Percentiles rank a stretch among this genome's conserved stretches.
Conservation (phyloP, 257 asterid genomes). For the Cynanchum wilfordii region DNA sequence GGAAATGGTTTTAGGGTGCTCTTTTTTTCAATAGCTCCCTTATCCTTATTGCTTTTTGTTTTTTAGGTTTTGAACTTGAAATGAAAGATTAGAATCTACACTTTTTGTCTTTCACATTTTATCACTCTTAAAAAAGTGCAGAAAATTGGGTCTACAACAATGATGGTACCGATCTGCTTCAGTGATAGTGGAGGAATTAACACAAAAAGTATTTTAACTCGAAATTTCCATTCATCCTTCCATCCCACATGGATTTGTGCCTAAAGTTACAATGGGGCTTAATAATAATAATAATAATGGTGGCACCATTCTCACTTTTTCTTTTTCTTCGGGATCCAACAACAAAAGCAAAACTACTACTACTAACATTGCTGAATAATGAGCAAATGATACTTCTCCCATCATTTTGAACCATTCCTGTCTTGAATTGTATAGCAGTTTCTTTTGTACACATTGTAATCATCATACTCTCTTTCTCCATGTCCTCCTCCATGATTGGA, state of each 20-base stretch:
- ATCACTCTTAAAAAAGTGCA: background rate
- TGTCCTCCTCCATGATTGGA: too few species aligned
- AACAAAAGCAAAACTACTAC: background rate
- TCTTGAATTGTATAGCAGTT: too few species aligned
- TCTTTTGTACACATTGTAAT: too few species aligned
- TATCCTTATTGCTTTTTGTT: background rate
- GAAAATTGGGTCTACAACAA: background rate
- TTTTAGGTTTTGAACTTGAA: background rate
- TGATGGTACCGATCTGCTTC: background rate
- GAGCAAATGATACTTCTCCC: background rate
- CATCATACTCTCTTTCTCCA: too few species aligned
- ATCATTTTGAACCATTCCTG: too few species aligned
- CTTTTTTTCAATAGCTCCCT: background rate
- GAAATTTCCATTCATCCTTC: background rate
- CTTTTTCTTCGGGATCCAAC: background rate
- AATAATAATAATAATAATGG: background rate
- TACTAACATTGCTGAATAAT: background rate
- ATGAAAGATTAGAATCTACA: conserved; percentile 2
- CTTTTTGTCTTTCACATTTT: background rate
- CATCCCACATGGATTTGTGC: background rate
- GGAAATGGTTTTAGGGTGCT: background rate
- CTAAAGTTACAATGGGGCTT: background rate
- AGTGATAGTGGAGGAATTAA: background rate
- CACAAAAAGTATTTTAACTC: conserved; percentile 3
- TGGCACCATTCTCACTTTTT: background rate